Evolutionary conservation across 305 asterid genomes (phyloP).

Genomic region (Fraxinus xanthoxyloides): DNA sequence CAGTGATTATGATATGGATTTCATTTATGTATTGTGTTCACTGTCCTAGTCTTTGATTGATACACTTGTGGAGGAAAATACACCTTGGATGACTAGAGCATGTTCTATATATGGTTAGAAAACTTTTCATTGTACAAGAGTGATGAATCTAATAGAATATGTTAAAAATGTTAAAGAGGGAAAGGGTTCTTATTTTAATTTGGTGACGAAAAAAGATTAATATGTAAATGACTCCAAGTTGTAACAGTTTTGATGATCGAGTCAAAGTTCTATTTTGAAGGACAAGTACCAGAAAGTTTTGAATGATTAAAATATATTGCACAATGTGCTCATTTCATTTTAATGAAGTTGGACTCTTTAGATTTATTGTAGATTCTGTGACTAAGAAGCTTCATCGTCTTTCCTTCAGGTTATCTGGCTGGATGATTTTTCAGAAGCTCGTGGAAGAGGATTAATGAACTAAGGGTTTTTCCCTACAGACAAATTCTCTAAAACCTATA

Average conservation of each 20-base stretch:
- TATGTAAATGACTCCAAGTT: neutral
- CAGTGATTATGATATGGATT: neutral
- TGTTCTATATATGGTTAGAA: neutral
- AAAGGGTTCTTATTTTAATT: neutral
- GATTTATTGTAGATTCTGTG: neutral
- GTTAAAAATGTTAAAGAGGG: neutral
- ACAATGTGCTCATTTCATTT: neutral
- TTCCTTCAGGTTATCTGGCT: constrained; percentile 28
- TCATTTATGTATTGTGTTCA: neutral
- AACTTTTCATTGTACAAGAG: neutral
- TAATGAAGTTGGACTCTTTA: neutral
- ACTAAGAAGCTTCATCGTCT: constrained; percentile 11
- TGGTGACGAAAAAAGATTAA: neutral
- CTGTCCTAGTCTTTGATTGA: neutral
- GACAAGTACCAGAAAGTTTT: neutral
- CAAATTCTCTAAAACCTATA: neutral
- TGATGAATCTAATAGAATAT: neutral
- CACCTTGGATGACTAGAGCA: neutral
- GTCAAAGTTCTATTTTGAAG: neutral
- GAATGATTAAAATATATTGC: neutral
- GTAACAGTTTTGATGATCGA: neutral
- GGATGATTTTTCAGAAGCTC: neutral
- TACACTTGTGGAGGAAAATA: neutral
- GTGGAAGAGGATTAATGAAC: neutral
- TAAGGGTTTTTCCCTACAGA: neutral